Percentiles rank a stretch among this genome's conserved stretches.
These are phyloP conservation scores for Hypoxylon sp. DNA, from an alignment of 2,329 filamentous ascomycete genomes.

Conservation along the genomic window DNA sequence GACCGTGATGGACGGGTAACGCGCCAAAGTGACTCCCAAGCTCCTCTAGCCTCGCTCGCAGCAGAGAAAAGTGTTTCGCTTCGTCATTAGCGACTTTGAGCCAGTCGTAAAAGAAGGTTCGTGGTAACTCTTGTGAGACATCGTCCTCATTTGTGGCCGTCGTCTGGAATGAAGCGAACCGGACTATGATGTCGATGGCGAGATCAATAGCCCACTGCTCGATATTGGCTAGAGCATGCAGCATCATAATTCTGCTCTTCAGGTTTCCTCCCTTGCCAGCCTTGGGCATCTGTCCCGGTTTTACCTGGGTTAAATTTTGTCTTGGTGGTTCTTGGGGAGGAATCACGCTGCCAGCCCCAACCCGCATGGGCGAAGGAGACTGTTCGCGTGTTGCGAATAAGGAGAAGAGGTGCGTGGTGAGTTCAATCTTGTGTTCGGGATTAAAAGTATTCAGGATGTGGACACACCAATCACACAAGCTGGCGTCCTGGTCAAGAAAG, in stretches of 20 bases:
- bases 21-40: conserved; percentile 55
- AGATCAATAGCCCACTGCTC: conserved; percentile 59
- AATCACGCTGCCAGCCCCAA: conserved; percentile 49
- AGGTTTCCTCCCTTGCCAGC: conserved; percentile 52
- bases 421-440: conserved; percentile 57
- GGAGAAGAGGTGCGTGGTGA: conserved; percentile 54
- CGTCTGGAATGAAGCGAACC: conserved; percentile 55
- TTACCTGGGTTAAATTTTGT: conserved; percentile 50
- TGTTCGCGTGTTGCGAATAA: conserved; percentile 51
- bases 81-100: conserved; percentile 58
- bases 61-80: conserved; percentile 57
- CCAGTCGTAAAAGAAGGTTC: conserved; percentile 58
- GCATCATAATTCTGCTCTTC: conserved; percentile 56
- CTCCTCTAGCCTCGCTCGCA: conserved; percentile 55
- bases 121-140: conserved; percentile 47
- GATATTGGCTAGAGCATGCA: conserved; percentile 58
- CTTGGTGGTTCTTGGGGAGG: conserved; percentile 53
- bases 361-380: conserved; percentile 51
- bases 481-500: conserved; percentile 52
- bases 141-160: conserved; percentile 26
- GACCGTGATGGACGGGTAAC: conserved; percentile 55
- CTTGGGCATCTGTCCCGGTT: conserved; percentile 52
- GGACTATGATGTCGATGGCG: conserved; percentile 56
- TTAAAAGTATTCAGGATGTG: conserved; percentile 55
- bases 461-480: conserved; percentile 57